phyloP scores from a whole-genome alignment of 805 yeast genomes.

The Ogataea trehalophila region DNA sequence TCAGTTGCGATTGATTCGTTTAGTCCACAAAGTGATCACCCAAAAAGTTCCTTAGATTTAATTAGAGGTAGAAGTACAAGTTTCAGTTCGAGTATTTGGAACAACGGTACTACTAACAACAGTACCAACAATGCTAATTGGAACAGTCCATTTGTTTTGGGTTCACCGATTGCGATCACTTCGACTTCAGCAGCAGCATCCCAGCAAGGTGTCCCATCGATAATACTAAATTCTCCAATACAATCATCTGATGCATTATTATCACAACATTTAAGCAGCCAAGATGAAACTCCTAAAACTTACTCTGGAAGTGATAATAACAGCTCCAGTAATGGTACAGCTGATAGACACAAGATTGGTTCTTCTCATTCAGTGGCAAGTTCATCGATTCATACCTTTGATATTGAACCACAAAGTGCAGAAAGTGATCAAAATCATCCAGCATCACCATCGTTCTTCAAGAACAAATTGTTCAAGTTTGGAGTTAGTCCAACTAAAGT shows the following conservation, averaged over 20 bases:
- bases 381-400: conserved; percentile 23
- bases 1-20: conserved; percentile 5
- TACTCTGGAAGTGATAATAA: conserved; percentile 1
- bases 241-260: background rate
- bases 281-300: conserved; percentile 2
- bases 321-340: background rate
- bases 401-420: conserved; percentile 2
- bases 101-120: conserved; percentile 15
- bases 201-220: background rate
- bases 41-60: conserved; percentile 9
- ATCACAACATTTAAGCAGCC: no score
- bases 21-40: conserved; percentile 5
- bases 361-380: conserved; percentile 6
- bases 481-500: conserved; percentile 32
- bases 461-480: conserved; percentile 32
- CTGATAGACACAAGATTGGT: background rate
- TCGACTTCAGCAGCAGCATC: conserved; percentile 3
- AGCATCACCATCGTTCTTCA: conserved; percentile 36
- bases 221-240: background rate
- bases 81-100: conserved; percentile 34
- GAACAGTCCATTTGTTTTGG: conserved; percentile 9
- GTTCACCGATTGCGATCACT: conserved; percentile 8
- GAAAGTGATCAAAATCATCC: conserved; percentile 6
- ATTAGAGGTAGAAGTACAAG: conserved; percentile 31
- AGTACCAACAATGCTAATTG: conserved; percentile 8